Conservation (phyloP, 148 eudicot species). For the Arctostaphylos glauca region DNA sequence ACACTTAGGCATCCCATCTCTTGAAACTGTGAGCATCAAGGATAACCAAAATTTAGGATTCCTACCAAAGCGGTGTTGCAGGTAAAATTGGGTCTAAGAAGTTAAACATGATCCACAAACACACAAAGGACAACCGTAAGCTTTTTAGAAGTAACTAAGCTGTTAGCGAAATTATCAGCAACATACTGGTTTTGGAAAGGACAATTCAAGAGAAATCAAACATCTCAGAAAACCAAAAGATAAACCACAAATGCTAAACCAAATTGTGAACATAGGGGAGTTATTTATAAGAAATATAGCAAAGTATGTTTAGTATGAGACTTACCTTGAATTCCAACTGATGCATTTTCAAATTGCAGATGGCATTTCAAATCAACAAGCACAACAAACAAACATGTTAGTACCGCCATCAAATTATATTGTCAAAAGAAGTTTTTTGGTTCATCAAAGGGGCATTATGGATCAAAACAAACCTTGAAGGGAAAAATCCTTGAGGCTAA, state of each 20-base stretch:
- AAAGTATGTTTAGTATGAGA: conserved; percentile 1
- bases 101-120: background rate
- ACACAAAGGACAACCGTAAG: conserved; percentile 3
- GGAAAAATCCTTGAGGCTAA: conserved; percentile 92
- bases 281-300: background rate
- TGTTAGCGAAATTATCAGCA: background rate
- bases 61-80: too few relatives aligned
- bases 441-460: conserved; percentile 7
- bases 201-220: background rate
- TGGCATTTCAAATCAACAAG: conserved; percentile 24
- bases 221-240: background rate
- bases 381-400: conserved; percentile 19
- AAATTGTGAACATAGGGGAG: background rate
- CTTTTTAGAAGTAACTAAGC: background rate
- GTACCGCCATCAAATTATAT: conserved; percentile 3
- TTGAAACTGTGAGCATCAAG: background rate
- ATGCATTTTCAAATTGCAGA: conserved; percentile 22
- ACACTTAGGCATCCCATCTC: background rate
- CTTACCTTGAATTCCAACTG: conserved; percentile 83
- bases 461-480: conserved; percentile 66
- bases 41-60: background rate
- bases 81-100: background rate
- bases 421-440: background rate
- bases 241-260: background rate
- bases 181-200: background rate